phyloP scores from a whole-genome alignment of 805 yeast genomes.

The Candida yuanshanica region DNA sequence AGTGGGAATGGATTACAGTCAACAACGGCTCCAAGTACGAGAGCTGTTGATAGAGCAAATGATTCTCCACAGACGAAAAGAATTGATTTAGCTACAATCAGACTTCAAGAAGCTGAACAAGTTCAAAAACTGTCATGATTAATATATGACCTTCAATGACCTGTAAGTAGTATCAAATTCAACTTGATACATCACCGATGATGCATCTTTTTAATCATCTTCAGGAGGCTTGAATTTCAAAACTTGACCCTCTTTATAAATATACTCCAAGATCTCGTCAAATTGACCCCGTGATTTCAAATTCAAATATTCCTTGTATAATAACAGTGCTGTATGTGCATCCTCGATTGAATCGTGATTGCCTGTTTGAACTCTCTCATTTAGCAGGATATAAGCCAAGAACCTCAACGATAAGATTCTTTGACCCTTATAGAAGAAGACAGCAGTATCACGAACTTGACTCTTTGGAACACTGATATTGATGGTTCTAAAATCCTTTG shows the following conservation, averaged over 20 bases:
- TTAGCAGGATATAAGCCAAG: conserved; percentile 72
- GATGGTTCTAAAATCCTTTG: conserved; percentile 88
- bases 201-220: conserved; percentile 5
- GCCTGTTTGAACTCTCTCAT: conserved; percentile 77
- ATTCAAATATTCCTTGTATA: conserved; percentile 69
- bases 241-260: conserved; percentile 61
- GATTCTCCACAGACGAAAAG: conserved; percentile 17
- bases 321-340: conserved; percentile 75
- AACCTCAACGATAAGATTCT: conserved; percentile 81
- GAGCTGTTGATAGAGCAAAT: conserved; percentile 34
- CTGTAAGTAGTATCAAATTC: too few relatives aligned
- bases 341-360: conserved; percentile 98
- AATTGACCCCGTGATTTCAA: conserved; percentile 53
- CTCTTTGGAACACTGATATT: conserved; percentile 79
- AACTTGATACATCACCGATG: too few relatives aligned
- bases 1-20: conserved; percentile 7
- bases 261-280: conserved; percentile 53
- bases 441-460: conserved; percentile 89
- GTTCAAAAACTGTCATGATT: conserved; percentile 17
- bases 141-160: too few relatives aligned
- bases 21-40: conserved; percentile 30
- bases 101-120: conserved; percentile 17
- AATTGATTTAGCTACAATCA: conserved; percentile 22
- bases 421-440: conserved; percentile 69
- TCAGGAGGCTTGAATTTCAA: conserved; percentile 25